Conservation (phyloP, 2,329 filamentous ascomycete species). For the Neoscytalidium dimidiatum region DNA sequence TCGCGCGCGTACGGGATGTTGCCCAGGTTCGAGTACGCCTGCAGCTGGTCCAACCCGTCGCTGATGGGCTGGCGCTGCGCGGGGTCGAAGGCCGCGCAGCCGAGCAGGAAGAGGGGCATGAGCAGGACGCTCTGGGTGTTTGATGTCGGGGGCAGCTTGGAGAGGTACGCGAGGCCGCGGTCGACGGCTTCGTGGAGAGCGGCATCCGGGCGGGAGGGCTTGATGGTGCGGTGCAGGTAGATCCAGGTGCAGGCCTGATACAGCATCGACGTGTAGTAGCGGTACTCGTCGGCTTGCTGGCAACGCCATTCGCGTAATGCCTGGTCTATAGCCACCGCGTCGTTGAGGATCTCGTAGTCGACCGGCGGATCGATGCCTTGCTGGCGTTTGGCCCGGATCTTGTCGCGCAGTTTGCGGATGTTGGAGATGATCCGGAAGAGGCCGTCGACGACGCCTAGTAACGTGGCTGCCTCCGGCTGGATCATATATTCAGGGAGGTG, state of each 20-base stretch:
- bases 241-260: constrained; percentile 66
- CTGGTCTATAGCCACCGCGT: constrained; percentile 73
- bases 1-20: constrained; percentile 60
- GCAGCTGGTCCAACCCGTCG: constrained; percentile 55
- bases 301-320: constrained; percentile 76
- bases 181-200: constrained; percentile 61
- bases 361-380: constrained; percentile 66
- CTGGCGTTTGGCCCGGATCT: constrained; percentile 68
- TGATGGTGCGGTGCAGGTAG: constrained; percentile 63
- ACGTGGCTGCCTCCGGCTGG: constrained; percentile 57
- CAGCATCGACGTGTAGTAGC: constrained; percentile 59
- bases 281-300: constrained; percentile 52
- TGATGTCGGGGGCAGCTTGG: constrained; percentile 55
- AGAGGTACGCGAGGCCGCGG: constrained; percentile 58
- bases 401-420: constrained; percentile 75
- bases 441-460: constrained; percentile 81
- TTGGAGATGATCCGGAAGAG: constrained; percentile 77
- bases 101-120: constrained; percentile 63
- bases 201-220: constrained; percentile 55
- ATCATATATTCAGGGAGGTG: constrained; percentile 56
- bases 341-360: constrained; percentile 71
- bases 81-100: constrained; percentile 60
- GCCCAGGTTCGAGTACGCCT: constrained; percentile 58
- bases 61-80: constrained; percentile 58
- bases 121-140: constrained; percentile 61